Percentiles rank a stretch among this genome's conserved stretches.
These are phyloP conservation scores for Lasiodiplodia gonubiensis DNA, from an alignment of 2,329 filamentous ascomycete species.

Conservation along the genomic window DNA sequence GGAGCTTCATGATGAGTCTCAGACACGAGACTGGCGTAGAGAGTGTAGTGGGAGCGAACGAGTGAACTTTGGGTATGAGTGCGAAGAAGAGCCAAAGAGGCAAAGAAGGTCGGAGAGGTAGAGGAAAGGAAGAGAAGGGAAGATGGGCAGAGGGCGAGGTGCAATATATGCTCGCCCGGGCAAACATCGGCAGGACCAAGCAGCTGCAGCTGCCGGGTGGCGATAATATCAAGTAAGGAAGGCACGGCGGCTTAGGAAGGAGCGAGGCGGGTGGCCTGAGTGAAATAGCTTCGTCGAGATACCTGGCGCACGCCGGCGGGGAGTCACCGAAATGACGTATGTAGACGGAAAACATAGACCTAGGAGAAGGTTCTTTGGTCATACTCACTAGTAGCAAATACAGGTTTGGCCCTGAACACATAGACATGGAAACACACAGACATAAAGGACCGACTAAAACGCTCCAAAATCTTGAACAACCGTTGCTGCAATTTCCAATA, in stretches of 20 bases:
- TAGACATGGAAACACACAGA: too few species aligned
- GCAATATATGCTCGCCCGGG: neutral
- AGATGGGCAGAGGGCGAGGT: neutral
- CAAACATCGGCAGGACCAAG: neutral
- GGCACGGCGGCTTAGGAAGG: neutral
- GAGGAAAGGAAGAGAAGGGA: neutral
- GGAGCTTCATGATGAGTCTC: neutral
- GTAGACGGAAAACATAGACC: too few species aligned
- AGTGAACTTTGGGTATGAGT: neutral
- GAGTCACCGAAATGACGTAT: too few species aligned
- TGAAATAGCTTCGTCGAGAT: too few species aligned
- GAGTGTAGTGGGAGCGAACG: neutral
- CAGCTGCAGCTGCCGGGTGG: neutral
- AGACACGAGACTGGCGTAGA: neutral
- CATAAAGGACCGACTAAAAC: too few species aligned
- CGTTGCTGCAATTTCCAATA: too few species aligned
- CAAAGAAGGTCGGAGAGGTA: neutral
- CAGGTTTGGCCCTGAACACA: too few species aligned
- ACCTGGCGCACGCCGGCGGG: too few species aligned
- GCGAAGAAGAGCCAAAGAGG: neutral
- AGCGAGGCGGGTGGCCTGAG: neutral
- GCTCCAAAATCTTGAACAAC: too few species aligned
- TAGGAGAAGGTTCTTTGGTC: too few species aligned
- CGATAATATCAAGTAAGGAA: neutral
- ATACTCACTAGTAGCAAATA: too few species aligned